These are phyloP conservation scores for Oryza punctata DNA, from an alignment of 176 grass and related monocot species.

Conservation along the genomic window DNA sequence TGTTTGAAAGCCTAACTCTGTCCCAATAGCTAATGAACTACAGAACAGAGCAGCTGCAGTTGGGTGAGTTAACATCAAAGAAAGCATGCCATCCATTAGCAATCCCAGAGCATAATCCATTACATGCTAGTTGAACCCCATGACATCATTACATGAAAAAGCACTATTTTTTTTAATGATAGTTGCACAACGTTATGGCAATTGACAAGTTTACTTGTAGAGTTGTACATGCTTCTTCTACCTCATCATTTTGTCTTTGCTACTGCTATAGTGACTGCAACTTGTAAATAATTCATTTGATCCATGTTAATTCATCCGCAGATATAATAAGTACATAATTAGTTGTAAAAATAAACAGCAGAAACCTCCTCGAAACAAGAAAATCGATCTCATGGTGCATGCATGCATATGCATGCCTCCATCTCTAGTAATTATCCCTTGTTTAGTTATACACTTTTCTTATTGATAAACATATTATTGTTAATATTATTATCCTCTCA, in stretches of 20 bases:
- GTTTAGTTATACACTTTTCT: conserved; percentile 26
- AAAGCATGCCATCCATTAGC: conserved; percentile 2
- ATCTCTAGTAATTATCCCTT: conserved; percentile 29
- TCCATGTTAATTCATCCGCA: conserved; percentile 35
- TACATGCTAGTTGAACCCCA: conserved; percentile 27
- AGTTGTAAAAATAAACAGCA: not conserved
- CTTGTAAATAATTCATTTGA: conserved; percentile 5
- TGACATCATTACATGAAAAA: conserved; percentile 32
- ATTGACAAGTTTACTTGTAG: conserved; percentile 2
- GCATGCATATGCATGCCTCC: conserved; percentile 16
- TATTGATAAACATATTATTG: conserved; percentile 29
- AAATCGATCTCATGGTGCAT: not conserved
- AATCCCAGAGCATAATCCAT: conserved; percentile 7
- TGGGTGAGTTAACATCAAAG: conserved; percentile 17
- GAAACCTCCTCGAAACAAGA: not conserved
- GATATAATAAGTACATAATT: conserved; percentile 16
- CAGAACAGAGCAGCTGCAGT: conserved; percentile 10
- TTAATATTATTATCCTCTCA: conserved; percentile 34
- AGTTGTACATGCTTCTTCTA: not conserved
- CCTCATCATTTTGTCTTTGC: conserved; percentile 16
- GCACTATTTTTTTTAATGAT: not conserved
- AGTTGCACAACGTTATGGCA: not conserved
- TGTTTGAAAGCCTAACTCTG: no score
- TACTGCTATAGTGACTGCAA: conserved; percentile 9
- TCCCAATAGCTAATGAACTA: not conserved